A percentile compares a stretch with the other conserved stretches of the same genome.
These are phyloP conservation scores for Allantophomopsis lycopodina DNA, from an alignment of 2,329 filamentous ascomycete species.

Conservation along the genomic window DNA sequence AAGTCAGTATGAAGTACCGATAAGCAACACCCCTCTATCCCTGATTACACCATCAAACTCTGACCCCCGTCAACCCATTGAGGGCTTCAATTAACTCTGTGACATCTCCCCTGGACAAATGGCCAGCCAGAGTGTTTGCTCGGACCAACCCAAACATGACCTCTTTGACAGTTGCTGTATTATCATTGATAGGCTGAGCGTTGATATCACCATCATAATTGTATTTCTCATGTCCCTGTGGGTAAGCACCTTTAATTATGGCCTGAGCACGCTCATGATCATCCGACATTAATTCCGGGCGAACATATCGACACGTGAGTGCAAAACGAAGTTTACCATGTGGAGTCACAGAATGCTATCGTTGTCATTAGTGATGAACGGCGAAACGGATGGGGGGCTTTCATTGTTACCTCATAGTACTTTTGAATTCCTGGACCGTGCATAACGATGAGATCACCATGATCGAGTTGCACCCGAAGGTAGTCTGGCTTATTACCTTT, in stretches of 20 bases:
- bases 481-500: constrained; percentile 18
- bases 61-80: too few species aligned
- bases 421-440: constrained; percentile 43
- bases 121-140: too few species aligned
- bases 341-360: constrained; percentile 36
- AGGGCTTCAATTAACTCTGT: too few species aligned
- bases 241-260: constrained; percentile 19
- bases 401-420: constrained; percentile 34
- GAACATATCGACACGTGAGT: constrained; percentile 38
- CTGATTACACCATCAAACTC: too few species aligned
- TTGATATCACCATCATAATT: constrained; percentile 17
- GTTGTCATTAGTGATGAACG: neutral
- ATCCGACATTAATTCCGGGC: constrained; percentile 24
- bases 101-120: too few species aligned
- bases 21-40: too few species aligned
- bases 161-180: too few species aligned
- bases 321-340: constrained; percentile 38
- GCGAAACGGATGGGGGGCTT: neutral
- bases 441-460: constrained; percentile 55
- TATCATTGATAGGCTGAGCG: neutral
- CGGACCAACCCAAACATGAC: too few species aligned
- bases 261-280: constrained; percentile 15
- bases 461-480: constrained; percentile 30
- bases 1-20: too few species aligned
- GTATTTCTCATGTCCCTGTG: constrained; percentile 14